These are phyloP conservation scores for Cylindrotheca closterium DNA, from an alignment of 108 stramenopile genomes.

Conservation along the genomic window DNA sequence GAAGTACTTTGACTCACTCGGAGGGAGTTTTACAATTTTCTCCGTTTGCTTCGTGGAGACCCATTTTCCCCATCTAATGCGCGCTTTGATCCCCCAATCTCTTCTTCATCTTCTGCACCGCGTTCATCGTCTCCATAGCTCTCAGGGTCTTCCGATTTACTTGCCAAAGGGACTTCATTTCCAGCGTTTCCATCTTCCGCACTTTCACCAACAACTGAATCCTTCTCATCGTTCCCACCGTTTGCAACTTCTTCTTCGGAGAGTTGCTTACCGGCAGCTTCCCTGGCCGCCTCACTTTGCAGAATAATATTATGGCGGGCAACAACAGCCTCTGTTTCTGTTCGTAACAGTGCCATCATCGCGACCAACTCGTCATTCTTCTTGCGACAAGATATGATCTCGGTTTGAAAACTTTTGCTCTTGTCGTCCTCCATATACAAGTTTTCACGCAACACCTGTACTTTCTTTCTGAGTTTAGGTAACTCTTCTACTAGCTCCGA, in stretches of 20 bases:
- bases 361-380: conserved; percentile 71
- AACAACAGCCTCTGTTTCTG: conserved; percentile 87
- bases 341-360: conserved; percentile 78
- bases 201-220: not conserved
- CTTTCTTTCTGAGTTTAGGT: conserved; percentile 40
- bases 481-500: conserved; percentile 23
- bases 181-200: not conserved
- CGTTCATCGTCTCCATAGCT: conserved; percentile 43
- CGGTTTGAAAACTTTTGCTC: conserved; percentile 59
- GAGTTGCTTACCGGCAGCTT: conserved; percentile 51
- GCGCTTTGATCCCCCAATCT: conserved; percentile 32
- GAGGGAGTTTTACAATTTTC: conserved; percentile 37
- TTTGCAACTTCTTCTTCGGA: conserved; percentile 13
- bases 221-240: conserved; percentile 2
- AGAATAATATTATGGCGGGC: conserved; percentile 77
- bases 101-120: conserved; percentile 25
- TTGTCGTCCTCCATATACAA: conserved; percentile 47
- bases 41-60: conserved; percentile 24
- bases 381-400: conserved; percentile 51
- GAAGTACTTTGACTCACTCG: no score
- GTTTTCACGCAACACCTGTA: conserved; percentile 49
- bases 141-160: conserved; percentile 22
- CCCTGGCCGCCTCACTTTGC: conserved; percentile 63
- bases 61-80: conserved; percentile 12
- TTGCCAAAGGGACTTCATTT: not conserved